Conservation (phyloP, 768 basidiomycete genomes). For the Psilocybe tampanensis region DNA sequence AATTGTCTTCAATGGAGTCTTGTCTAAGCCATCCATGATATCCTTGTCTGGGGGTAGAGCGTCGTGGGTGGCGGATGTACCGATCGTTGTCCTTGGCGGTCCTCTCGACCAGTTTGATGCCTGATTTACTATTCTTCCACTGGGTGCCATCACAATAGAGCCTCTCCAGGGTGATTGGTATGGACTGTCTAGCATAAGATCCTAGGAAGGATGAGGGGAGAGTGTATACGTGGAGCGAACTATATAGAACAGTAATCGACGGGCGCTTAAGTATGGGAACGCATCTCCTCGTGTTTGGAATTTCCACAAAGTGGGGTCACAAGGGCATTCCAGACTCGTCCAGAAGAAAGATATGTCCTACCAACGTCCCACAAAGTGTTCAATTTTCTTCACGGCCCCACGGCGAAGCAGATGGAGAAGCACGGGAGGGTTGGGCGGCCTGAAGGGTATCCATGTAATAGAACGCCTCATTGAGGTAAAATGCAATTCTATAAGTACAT, state of each 20-base stretch:
- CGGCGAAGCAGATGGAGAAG: neutral
- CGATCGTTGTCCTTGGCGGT: slow-evolving; percentile 6
- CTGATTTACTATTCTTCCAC: slow-evolving; percentile 14
- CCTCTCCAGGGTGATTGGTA: slow-evolving; percentile 27
- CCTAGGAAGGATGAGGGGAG: slow-evolving; percentile 1
- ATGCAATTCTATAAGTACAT: neutral
- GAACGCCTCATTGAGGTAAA: neutral
- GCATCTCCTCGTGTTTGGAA: slow-evolving; percentile 1
- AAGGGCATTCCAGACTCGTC: slow-evolving; percentile 5
- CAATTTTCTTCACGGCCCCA: neutral
- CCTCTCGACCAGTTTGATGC: slow-evolving; percentile 5
- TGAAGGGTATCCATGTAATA: neutral
- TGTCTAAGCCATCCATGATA: slow-evolving; percentile 36
- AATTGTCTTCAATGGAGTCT: slow-evolving; percentile 29
- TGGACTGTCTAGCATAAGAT: slow-evolving; percentile 4
- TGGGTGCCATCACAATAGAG: slow-evolving; percentile 27
- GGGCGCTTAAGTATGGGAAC: slow-evolving; percentile 15
- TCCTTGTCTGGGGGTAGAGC: slow-evolving; percentile 34
- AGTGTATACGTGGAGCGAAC: neutral
- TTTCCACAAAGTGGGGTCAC: slow-evolving; percentile 1
- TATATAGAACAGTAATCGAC: neutral
- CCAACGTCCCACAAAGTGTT: neutral
- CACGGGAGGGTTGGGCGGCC: neutral
- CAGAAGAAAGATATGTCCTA: neutral
- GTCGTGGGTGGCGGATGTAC: slow-evolving; percentile 17